phyloP scores from a whole-genome alignment of 2,329 filamentous ascomycete species.

The Metarhizium anisopliae region DNA sequence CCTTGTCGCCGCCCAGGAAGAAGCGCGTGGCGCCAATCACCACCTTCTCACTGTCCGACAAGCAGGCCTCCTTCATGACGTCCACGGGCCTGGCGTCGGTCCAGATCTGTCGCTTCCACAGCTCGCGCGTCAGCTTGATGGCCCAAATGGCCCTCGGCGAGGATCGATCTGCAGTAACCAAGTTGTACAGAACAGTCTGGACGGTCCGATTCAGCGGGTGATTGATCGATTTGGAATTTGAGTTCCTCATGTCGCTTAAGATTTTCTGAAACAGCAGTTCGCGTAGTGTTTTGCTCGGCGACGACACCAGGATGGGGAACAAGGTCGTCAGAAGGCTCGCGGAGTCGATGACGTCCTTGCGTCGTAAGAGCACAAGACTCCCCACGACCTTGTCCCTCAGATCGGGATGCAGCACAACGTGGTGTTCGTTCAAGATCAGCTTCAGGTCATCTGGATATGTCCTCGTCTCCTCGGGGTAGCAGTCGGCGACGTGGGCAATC shows the following conservation, averaged over 20 bases:
- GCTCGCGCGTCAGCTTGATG: slow-evolving; percentile 85
- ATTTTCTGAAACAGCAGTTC: slow-evolving; percentile 82
- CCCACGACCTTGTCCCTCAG: slow-evolving; percentile 91
- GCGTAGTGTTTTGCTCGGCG: slow-evolving; percentile 81
- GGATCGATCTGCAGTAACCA: slow-evolving; percentile 75
- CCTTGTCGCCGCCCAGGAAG: slow-evolving; percentile 93
- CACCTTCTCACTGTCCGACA: slow-evolving; percentile 90
- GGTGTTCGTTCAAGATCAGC: slow-evolving; percentile 70
- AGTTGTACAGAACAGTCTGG: slow-evolving; percentile 86
- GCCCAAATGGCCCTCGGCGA: slow-evolving; percentile 90
- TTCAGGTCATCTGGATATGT: slow-evolving; percentile 75
- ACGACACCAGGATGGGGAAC: slow-evolving; percentile 91
- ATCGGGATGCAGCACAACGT: slow-evolving; percentile 73
- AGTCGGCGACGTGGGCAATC: slow-evolving; percentile 86
- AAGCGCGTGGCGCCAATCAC: slow-evolving; percentile 80
- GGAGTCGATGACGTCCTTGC: slow-evolving; percentile 89
- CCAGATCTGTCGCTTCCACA: slow-evolving; percentile 97
- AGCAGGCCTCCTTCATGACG: slow-evolving; percentile 88
- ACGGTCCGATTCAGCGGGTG: slow-evolving; percentile 89
- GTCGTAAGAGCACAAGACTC: slow-evolving; percentile 74
- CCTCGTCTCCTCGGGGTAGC: slow-evolving; percentile 73
- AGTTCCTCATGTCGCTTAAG: slow-evolving; percentile 77
- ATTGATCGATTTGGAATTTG: slow-evolving; percentile 81
- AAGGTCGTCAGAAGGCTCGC: slow-evolving; percentile 74
- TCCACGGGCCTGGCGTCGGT: slow-evolving; percentile 91